Evolutionary conservation across 2,329 filamentous ascomycete species (phyloP).

Genomic region (Lachnellula suecica): DNA sequence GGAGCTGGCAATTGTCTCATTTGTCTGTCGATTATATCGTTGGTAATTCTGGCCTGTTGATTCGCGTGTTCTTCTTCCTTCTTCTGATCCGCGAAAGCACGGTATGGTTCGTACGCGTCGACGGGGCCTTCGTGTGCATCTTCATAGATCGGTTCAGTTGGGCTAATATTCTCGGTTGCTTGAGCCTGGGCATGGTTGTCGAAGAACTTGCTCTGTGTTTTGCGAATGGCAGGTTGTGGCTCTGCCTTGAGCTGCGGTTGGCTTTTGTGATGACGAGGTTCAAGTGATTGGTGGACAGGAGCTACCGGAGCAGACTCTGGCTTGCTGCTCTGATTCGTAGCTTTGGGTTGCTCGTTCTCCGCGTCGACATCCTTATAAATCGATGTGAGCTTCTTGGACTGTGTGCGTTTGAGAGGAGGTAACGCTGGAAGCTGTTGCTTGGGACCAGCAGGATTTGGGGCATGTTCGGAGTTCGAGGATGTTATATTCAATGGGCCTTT

Average conservation of each 20-base stretch:
- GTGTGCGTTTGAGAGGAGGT: conserved; percentile 44
- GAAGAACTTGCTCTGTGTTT: conserved; percentile 25
- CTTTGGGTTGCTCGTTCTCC: conserved; percentile 20
- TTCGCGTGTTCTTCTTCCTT: conserved; percentile 7
- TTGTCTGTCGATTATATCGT: conserved; percentile 6
- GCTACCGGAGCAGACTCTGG: conserved; percentile 27
- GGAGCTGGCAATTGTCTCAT: conserved; percentile 20
- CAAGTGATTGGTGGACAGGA: conserved; percentile 29
- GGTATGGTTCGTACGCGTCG: conserved; percentile 30
- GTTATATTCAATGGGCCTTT: conserved; percentile 17
- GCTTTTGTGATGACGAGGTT: conserved; percentile 29
- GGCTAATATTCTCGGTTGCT: conserved; percentile 6
- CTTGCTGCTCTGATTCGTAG: conserved; percentile 24
- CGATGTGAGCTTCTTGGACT: conserved; percentile 50
- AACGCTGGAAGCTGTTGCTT: conserved; percentile 21
- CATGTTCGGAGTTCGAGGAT: conserved; percentile 4
- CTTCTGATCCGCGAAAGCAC: conserved; percentile 24
- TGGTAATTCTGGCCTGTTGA: not conserved
- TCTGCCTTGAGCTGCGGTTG: conserved; percentile 29
- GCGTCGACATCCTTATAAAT: conserved; percentile 53
- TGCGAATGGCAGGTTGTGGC: conserved; percentile 20
- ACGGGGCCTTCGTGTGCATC: conserved; percentile 12
- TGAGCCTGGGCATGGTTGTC: conserved; percentile 10
- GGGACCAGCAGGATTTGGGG: conserved; percentile 18
- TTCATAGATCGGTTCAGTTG: conserved; percentile 20